Evolutionary conservation across 1,284 basidiomycete species (phyloP), one percentile per base, ranked within the genome.

Genomic region (Trametes sp.): DNA sequence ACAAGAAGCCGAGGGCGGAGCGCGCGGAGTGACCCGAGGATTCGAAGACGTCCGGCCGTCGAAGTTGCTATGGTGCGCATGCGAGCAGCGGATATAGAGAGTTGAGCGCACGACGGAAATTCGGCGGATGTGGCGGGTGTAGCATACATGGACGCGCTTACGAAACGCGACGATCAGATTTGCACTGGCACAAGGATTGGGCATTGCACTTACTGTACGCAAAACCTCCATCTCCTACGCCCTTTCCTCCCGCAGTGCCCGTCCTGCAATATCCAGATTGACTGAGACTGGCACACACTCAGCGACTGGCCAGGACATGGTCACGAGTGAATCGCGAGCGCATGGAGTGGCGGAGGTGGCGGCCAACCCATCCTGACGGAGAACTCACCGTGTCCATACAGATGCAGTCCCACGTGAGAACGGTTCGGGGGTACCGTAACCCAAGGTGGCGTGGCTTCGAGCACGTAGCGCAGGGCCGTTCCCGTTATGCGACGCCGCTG

Each of bases 341-440:
- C 29, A 9, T 14, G 38, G 19, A n/a, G 35, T 23, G 28, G 19
- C 52, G 19, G 45, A 28, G 14, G 45, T 49, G 35, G 45, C 33
- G 24, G 29, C n/a, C 14, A 28, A 57, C 45, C 45, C 54, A 42
- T 35, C 31, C 10, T 19, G 33, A 38, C 45, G 54, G 54, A 57
- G 45, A 38, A 49, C 54, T 57, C 54, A 49, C 54, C 45, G 52
- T 42, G 26, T 44, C 38, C 41, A 31, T 21, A 13, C 13, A 26
- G 28, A 54, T 11, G 28, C 36, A 23, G 14, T 4, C 3, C 9
- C 2, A 9, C 51, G 52, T 29, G 52, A 23, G 52, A 53, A 28
- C 29, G 36, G 24, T 26, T 23, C 13, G 36, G 14, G 38, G 52
- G 52, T 41, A 38, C 51, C n/a, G n/a, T n/a, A n/a, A n/a, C n/a